Percentiles rank a stretch among this genome's conserved stretches.
These are phyloP conservation scores for Suhomyces sp. DNA, from an alignment of 805 yeast species.

Conservation along the genomic window DNA sequence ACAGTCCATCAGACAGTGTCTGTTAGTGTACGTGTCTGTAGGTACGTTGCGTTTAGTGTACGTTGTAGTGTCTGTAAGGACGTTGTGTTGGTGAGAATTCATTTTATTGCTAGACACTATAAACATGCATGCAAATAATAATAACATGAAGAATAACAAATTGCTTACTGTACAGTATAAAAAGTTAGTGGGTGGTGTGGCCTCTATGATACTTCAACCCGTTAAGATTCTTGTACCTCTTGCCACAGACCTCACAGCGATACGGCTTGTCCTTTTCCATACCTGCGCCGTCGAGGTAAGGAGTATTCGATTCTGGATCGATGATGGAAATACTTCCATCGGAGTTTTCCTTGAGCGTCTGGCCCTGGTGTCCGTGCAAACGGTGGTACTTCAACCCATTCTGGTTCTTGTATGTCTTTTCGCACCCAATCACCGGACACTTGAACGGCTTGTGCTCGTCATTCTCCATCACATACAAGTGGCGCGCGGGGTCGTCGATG, in stretches of 20 bases:
- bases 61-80: too few relatives aligned
- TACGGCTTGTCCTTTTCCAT: conserved; percentile 98
- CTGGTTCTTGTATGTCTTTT: conserved; percentile 94
- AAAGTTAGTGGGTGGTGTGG: conserved; percentile 82
- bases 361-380: conserved; percentile 95
- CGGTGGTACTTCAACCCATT: conserved; percentile 96
- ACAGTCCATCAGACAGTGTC: too few relatives aligned
- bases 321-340: conserved; percentile 92
- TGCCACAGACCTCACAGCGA: conserved; percentile 97
- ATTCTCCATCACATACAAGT: conserved; percentile 85
- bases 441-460: conserved; percentile 93
- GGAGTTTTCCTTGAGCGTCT: conserved; percentile 81
- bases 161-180: not conserved
- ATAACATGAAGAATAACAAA: not conserved
- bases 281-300: conserved; percentile 90
- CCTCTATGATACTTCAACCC: conserved; percentile 97
- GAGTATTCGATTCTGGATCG: conserved; percentile 86
- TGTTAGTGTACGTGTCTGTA: too few relatives aligned
- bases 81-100: not conserved
- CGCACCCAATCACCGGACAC: conserved; percentile 98
- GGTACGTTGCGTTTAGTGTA: too few relatives aligned
- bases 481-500: conserved; percentile 96
- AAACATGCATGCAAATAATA: not conserved
- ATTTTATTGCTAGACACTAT: not conserved
- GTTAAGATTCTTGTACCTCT: conserved; percentile 91